A percentile compares a stretch with the other conserved stretches of the same genome.
Conservation (phyloP, 23 red algal genomes). For the Gracilariopsis chorda region DNA sequence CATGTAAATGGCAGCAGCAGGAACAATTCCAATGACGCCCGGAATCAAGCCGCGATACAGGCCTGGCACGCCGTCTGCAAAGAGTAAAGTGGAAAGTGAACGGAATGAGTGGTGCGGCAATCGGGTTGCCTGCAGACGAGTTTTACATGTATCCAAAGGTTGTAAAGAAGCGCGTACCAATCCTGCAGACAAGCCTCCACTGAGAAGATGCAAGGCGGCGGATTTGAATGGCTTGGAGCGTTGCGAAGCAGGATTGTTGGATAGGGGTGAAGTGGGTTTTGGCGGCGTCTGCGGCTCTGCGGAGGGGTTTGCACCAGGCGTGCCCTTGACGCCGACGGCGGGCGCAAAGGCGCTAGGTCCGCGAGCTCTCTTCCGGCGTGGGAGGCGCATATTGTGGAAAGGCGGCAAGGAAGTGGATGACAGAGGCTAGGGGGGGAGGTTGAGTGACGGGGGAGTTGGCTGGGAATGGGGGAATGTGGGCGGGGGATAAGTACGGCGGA, state of each 20-base stretch:
- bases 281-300: neutral
- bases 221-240: neutral
- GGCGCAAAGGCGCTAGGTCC: constrained; percentile 59
- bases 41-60: constrained; percentile 72
- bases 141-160: constrained; percentile 76
- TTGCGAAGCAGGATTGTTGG: neutral
- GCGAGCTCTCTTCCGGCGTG: neutral
- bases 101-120: neutral
- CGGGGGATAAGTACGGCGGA: neutral
- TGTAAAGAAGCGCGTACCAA: constrained; percentile 57
- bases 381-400: neutral
- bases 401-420: neutral
- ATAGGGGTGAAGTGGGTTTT: neutral
- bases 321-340: constrained; percentile 48
- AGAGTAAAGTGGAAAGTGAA: neutral
- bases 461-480: neutral
- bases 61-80: constrained; percentile 55
- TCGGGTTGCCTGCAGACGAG: constrained; percentile 60
- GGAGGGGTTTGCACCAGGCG: neutral
- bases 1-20: constrained; percentile 71
- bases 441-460: neutral
- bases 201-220: constrained; percentile 40
- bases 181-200: constrained; percentile 64
- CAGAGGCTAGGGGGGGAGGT: too few relatives aligned
- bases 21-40: constrained; percentile 62